phyloP scores from a whole-genome alignment of 176 grass and related monocot genomes.

The Hordeum vulgare region MorexV3_pseudomolecules_assembly NC_058524.1:574885384-574885883 shows the following conservation, averaged over 20 bases:
- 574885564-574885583: not conserved
- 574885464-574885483: too few relatives aligned
- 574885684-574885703: constrained; percentile 24
- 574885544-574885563: not conserved
- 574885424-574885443: too few relatives aligned
- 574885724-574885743: not conserved
- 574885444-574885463: too few relatives aligned
- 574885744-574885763: too few relatives aligned
- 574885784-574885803: not conserved
- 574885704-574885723: constrained; percentile 36
- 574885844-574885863: constrained; percentile 39
- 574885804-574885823: constrained; percentile 29
- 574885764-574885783: constrained; percentile 9
- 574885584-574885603: not conserved
- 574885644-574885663: constrained; percentile 20
- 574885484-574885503: too few relatives aligned
- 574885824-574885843: constrained; percentile 22
- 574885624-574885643: not conserved
- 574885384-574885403: too few relatives aligned
- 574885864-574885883: too few relatives aligned
- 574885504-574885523: not conserved
- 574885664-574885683: constrained; percentile 20
- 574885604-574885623: not conserved
- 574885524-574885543: not conserved
- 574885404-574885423: too few relatives aligned